phyloP scores from a whole-genome alignment of 768 basidiomycete genomes.

The Boletus reticulatus region DNA sequence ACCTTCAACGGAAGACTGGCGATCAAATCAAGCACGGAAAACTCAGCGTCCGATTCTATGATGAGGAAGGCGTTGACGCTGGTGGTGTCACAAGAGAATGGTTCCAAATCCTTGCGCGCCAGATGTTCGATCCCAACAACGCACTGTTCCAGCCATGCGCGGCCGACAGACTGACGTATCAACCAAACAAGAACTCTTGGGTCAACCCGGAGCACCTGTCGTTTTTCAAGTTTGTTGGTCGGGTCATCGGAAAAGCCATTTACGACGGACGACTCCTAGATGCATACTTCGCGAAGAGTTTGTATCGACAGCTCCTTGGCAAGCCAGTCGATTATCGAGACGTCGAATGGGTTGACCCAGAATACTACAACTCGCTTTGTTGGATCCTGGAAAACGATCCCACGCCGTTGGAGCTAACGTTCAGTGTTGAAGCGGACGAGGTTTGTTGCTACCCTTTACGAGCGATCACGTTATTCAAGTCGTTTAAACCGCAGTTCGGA shows the following conservation, averaged over 20 bases:
- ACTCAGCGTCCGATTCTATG: conserved; percentile 92
- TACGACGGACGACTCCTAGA: conserved; percentile 95
- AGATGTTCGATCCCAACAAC: conserved; percentile 99
- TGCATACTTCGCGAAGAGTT: conserved; percentile 95
- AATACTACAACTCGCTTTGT: conserved; percentile 95
- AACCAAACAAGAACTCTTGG: conserved; percentile 91
- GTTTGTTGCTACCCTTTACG: conserved; percentile 30
- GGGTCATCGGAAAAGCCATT: conserved; percentile 96
- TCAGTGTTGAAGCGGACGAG: conserved; percentile 96
- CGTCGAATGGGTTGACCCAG: conserved; percentile 97
- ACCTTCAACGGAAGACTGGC: conserved; percentile 84
- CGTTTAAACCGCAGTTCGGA: conserved; percentile 64
- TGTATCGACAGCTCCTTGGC: conserved; percentile 93
- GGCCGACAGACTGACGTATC: conserved; percentile 92
- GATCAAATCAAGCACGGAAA: conserved; percentile 99
- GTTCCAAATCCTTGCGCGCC: conserved; percentile 96
- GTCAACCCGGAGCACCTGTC: conserved; percentile 94
- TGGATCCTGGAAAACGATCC: conserved; percentile 99
- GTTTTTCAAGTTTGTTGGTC: conserved; percentile 99
- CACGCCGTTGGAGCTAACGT: conserved; percentile 80
- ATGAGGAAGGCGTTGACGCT: conserved; percentile 97
- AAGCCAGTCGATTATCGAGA: conserved; percentile 95
- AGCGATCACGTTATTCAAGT: neutral
- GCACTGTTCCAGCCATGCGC: conserved; percentile 98
- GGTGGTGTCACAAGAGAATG: conserved; percentile 98